phyloP scores from a whole-genome alignment of 768 basidiomycete genomes.

The Panellus pusillus region DNA sequence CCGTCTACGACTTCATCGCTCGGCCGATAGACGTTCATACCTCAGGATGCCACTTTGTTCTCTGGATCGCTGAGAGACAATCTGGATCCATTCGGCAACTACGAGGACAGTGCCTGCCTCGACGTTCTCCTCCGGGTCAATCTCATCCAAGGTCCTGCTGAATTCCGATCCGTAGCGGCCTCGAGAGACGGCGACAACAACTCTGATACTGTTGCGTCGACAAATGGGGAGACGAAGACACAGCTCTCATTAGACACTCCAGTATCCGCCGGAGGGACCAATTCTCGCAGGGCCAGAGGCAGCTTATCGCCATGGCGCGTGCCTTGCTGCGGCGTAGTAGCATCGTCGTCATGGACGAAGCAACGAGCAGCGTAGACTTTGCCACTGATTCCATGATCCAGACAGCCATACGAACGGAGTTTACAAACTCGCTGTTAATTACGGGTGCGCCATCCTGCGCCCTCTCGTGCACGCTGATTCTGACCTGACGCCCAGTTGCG shows the following conservation, averaged over 20 bases:
- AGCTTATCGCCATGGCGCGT: constrained; percentile 83
- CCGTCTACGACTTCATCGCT: not conserved
- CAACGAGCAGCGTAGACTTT: constrained; percentile 87
- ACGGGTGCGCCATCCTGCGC: constrained; percentile 35
- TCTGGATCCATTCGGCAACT: constrained; percentile 60
- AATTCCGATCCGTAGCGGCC: constrained; percentile 50
- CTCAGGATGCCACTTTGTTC: constrained; percentile 51
- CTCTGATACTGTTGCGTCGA: constrained; percentile 42
- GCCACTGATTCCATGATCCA: constrained; percentile 87
- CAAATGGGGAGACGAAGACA: constrained; percentile 56
- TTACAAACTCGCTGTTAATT: constrained; percentile 68
- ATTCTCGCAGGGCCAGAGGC: constrained; percentile 90
- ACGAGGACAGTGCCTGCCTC: constrained; percentile 73
- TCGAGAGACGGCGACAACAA: constrained; percentile 32
- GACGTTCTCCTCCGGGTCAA: constrained; percentile 84
- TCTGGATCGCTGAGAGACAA: constrained; percentile 59
- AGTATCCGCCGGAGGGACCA: constrained; percentile 82
- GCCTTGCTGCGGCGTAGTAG: constrained; percentile 70
- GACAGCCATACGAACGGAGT: constrained; percentile 82
- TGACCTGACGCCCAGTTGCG: constrained; percentile 2
- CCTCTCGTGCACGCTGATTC: not conserved
- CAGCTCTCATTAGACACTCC: constrained; percentile 70
- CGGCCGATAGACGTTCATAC: constrained; percentile 12
- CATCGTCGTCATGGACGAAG: constrained; percentile 82
- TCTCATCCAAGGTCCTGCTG: constrained; percentile 55